These are phyloP conservation scores for Strobilomyces echinocephalus DNA, from an alignment of 768 basidiomycete species.

Conservation along the genomic window DNA sequence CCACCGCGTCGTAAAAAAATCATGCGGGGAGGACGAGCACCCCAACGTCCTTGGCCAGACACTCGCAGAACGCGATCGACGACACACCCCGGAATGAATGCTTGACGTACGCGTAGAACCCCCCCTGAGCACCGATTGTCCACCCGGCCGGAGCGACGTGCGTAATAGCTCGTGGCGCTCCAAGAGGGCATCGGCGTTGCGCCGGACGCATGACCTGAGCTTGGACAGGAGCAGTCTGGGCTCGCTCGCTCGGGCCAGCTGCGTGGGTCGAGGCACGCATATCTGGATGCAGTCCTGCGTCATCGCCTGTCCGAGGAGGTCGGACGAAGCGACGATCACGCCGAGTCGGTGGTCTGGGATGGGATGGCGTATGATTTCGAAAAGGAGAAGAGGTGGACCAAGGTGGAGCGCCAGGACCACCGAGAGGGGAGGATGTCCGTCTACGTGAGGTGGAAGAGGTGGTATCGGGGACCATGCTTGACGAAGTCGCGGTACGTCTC, in stretches of 20 bases:
- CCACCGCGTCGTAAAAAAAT: conserved; percentile 37
- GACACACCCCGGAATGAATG: conserved; percentile 51
- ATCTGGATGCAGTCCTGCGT: conserved; percentile 78
- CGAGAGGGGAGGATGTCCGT: background rate
- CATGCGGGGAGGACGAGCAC: conserved; percentile 61
- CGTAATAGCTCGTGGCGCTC: conserved; percentile 56
- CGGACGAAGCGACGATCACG: conserved; percentile 56
- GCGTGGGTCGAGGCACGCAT: conserved; percentile 70
- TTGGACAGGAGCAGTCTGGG: conserved; percentile 46
- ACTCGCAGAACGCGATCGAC: conserved; percentile 51
- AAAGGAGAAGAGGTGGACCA: conserved; percentile 75
- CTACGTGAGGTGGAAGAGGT: conserved; percentile 40
- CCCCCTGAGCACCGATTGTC: conserved; percentile 62
- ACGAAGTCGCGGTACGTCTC: conserved; percentile 87
- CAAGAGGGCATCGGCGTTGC: conserved; percentile 45
- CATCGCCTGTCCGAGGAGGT: conserved; percentile 45
- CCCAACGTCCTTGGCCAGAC: conserved; percentile 58
- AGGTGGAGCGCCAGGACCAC: conserved; percentile 52
- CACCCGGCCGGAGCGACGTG: conserved; percentile 46
- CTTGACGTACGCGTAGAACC: conserved; percentile 73
- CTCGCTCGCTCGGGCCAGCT: conserved; percentile 49
- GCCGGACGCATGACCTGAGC: conserved; percentile 49
- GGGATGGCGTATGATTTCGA: conserved; percentile 62
- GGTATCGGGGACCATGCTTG: conserved; percentile 48
- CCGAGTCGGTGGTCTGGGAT: conserved; percentile 76